Percentiles rank a stretch among this genome's conserved stretches.
Conservation (phyloP, 75 land plant genomes). For the Sequoia sempervirens region DNA sequence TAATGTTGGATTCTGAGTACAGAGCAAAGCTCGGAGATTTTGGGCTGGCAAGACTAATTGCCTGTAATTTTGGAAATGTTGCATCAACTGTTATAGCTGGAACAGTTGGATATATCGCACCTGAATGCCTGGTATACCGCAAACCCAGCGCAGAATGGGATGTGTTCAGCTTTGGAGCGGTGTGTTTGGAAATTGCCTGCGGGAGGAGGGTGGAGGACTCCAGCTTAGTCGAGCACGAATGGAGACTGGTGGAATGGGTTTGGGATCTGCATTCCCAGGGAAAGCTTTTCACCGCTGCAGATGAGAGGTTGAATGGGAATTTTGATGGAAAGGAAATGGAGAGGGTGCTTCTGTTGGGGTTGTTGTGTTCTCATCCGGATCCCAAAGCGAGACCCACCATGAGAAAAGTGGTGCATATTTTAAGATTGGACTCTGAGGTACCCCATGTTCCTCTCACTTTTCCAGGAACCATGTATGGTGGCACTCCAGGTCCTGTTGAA, state of each 20-base stretch:
- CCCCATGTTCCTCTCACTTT: constrained; percentile 16
- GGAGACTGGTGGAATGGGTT: constrained; percentile 24
- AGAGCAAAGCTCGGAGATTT: constrained; percentile 31
- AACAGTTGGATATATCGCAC: constrained; percentile 34
- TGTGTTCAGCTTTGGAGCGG: constrained; percentile 36
- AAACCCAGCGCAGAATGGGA: constrained; percentile 28
- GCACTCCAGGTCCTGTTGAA: background rate
- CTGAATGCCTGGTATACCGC: constrained; percentile 19
- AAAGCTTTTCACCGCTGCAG: constrained; percentile 12
- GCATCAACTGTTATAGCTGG: constrained; percentile 18
- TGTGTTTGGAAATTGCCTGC: constrained; percentile 27
- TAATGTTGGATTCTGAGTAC: constrained; percentile 22
- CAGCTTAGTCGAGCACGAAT: background rate
- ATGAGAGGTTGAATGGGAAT: constrained; percentile 12
- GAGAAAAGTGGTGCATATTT: constrained; percentile 23
- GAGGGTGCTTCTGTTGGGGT: constrained; percentile 19
- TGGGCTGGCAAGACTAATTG: constrained; percentile 29
- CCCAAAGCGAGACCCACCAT: constrained; percentile 25
- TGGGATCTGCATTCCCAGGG: constrained; percentile 24
- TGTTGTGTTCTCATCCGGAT: constrained; percentile 36
- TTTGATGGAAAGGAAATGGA: constrained; percentile 17
- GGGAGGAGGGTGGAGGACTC: constrained; percentile 18
- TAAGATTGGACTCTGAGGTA: constrained; percentile 17
- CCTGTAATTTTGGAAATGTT: constrained; percentile 8
- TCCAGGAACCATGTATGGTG: background rate